phyloP scores from a whole-genome alignment of 139 green algal species.

The Volvox africanus region DNA sequence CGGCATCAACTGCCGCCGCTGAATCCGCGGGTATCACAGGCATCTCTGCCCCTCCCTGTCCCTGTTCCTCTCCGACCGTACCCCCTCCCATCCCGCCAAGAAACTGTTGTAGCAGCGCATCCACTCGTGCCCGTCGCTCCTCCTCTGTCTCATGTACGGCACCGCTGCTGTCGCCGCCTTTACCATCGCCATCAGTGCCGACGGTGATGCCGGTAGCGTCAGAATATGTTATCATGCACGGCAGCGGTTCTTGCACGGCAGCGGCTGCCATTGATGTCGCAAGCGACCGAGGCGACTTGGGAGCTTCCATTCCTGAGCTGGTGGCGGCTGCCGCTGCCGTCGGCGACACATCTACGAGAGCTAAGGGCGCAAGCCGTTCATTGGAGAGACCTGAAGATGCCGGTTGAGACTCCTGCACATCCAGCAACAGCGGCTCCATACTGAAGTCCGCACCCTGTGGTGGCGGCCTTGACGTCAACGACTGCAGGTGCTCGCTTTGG shows the following conservation, averaged over 20 bases:
- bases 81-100: not conserved
- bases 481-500: no score
- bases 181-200: not conserved
- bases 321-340: not conserved
- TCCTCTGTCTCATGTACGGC: constrained; percentile 13
- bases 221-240: no score
- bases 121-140: constrained; percentile 26
- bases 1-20: not conserved
- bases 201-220: no score
- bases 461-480: no score
- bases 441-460: not conserved
- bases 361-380: not conserved
- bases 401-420: not conserved
- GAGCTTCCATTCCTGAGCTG: no score
- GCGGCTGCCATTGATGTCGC: not conserved
- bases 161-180: not conserved
- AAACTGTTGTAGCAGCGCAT: constrained; percentile 31
- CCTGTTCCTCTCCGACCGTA: not conserved
- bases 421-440: not conserved
- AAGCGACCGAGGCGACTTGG: no score
- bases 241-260: not conserved
- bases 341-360: not conserved
- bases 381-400: not conserved
- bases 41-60: not conserved
- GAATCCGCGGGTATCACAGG: not conserved